phyloP scores from a whole-genome alignment of 2,329 filamentous ascomycete species.

The Fusarium sp. region DNA sequence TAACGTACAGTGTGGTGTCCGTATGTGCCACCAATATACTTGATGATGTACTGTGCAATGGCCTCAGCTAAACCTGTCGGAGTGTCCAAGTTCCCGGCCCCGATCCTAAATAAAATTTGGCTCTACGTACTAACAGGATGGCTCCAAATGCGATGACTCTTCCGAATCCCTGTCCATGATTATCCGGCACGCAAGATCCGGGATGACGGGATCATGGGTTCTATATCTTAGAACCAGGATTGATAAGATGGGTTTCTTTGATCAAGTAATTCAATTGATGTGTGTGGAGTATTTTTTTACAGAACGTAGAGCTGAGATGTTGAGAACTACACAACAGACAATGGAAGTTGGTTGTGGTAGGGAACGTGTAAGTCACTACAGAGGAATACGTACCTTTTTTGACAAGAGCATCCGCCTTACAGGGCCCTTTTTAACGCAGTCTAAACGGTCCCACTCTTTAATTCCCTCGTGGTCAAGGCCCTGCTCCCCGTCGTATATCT shows the following conservation, averaged over 20 bases:
- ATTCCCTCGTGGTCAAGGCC: slow-evolving; percentile 23
- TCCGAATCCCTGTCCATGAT: slow-evolving; percentile 26
- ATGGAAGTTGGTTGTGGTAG: neutral
- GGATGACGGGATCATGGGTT: slow-evolving; percentile 11
- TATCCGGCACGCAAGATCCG: slow-evolving; percentile 40
- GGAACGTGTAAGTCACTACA: neutral
- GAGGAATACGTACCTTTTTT: neutral
- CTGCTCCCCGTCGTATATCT: slow-evolving; percentile 44
- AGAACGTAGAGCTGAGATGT: neutral
- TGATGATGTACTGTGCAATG: slow-evolving; percentile 1
- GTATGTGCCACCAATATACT: neutral
- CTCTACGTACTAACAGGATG: slow-evolving; percentile 1
- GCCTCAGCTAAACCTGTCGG: slow-evolving; percentile 1
- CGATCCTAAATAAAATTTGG: neutral
- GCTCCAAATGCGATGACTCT: slow-evolving; percentile 26
- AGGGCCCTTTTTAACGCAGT: slow-evolving; percentile 20
- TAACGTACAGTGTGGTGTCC: slow-evolving; percentile 13
- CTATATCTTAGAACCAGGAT: slow-evolving; percentile 24
- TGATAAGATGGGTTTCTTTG: slow-evolving; percentile 9
- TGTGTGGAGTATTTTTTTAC: neutral
- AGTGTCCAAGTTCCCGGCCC: slow-evolving; percentile 3
- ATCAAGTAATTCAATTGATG: slow-evolving; percentile 3
- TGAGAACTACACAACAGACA: neutral
- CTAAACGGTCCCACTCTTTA: slow-evolving; percentile 13
- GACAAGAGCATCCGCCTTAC: slow-evolving; percentile 12